phyloP scores from a whole-genome alignment of 805 yeast species.

The Zygosaccharomyces siamensis region DNA sequence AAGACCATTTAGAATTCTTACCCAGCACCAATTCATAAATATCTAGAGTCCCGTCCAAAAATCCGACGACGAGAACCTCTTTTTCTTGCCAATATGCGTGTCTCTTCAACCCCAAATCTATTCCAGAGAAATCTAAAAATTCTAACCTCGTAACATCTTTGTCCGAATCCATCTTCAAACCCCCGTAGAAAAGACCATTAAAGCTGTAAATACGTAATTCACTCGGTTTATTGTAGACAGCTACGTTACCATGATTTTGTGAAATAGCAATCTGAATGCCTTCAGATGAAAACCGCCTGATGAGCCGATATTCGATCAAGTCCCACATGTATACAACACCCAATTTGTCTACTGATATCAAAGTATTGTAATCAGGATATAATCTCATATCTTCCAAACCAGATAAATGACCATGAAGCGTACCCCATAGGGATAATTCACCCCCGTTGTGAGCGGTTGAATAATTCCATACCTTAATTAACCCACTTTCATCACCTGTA shows the following conservation, averaged over 20 bases:
- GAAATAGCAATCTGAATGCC: conserved; percentile 43
- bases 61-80: conserved; percentile 38
- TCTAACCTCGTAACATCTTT: conserved; percentile 25
- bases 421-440: conserved; percentile 35
- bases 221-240: conserved; percentile 27
- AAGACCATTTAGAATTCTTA: conserved; percentile 21
- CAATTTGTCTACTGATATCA: conserved; percentile 48
- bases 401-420: conserved; percentile 51
- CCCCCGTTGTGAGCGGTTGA: conserved; percentile 11
- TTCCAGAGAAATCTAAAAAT: conserved; percentile 22
- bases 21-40: conserved; percentile 32
- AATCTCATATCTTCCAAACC: conserved; percentile 44
- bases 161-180: conserved; percentile 19
- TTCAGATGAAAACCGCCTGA: conserved; percentile 36
- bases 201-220: conserved; percentile 40
- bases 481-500: conserved; percentile 50
- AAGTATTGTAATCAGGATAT: conserved; percentile 49
- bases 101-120: conserved; percentile 20
- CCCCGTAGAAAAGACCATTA: conserved; percentile 46
- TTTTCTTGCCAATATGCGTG: conserved; percentile 39
- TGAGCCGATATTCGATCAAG: conserved; percentile 45
- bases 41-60: conserved; percentile 30
- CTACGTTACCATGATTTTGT: conserved; percentile 51
- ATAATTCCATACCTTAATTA: conserved; percentile 52
- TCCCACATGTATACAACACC: conserved; percentile 68